Base-by-base conservation (phyloP, 2,329 filamentous ascomycete species). In the Colletotrichum sublineola region DNA sequence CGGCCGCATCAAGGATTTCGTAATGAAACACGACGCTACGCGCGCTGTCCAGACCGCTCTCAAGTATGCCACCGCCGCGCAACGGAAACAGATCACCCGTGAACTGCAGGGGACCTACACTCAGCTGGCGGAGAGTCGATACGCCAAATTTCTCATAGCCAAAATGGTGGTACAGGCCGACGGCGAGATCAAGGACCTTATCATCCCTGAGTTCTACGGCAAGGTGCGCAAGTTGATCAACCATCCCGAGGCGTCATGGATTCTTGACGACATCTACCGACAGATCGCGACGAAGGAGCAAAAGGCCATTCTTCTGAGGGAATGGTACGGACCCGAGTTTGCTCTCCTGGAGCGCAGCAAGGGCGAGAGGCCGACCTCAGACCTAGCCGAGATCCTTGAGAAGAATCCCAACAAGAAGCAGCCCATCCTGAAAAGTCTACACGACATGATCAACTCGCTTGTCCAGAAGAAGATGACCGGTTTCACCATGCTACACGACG, bases 11-110 rank as follows among this genome's bases (percentile, higher is more conserved):
- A 94, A 94, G 82, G 96, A 98, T 74, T 97, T 98, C 76, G 96
- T 98, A 29, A 93, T 99, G 84, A 99, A 99, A 89, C 96, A 99
- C 82, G 96, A 99, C 81, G 94, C 95, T 46, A 96, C 97, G n/a
- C 90, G 96, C 76, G 95, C 97, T 53, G 93, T 99, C 36, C 96
- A 99, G 84, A 98, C 95, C 15, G 96, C 96, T 48, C 90, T 99
- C 83, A 99, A 99, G 83, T 99, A 99, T 83, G 93, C 94, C 60
- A 97, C 92, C 57, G 87, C 91, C 67, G 92, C 93, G 73, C 95
- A 98, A 84, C 90, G 94, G 79, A 94, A 92, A 82, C 90, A 92
- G 84, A 98, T 99, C 78, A 94, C 95, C 11, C 87, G 86, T 71
- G 96, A 99, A 82, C 87, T 99, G 68, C 91, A 93, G 82, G 95